These are phyloP conservation scores for Neofusicoccum kwambonambiense DNA, from an alignment of 2,329 filamentous ascomycete genomes.

Conservation along the genomic window DNA sequence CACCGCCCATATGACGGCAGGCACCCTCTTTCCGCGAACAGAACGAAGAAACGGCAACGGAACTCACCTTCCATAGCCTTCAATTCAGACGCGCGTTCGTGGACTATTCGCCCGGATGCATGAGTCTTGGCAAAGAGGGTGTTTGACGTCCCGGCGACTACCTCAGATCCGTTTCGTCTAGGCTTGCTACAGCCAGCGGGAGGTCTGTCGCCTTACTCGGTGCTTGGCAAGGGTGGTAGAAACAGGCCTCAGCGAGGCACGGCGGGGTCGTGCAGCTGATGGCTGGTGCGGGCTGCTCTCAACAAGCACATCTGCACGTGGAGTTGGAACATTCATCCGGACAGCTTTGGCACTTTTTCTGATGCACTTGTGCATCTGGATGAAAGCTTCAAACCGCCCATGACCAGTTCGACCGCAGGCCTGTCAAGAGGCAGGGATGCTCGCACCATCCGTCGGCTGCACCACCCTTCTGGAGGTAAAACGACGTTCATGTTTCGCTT, in stretches of 20 bases:
- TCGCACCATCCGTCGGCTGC: no score
- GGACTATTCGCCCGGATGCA: not conserved
- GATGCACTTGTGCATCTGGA: no score
- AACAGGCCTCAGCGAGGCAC: not conserved
- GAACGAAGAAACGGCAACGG: not conserved
- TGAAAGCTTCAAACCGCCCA: no score
- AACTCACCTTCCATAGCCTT: not conserved
- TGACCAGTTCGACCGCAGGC: no score
- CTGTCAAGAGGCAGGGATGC: no score
- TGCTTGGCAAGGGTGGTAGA: not conserved
- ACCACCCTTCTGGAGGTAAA: not conserved
- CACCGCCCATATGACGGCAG: not conserved
- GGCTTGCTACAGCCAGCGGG: conserved; percentile 7
- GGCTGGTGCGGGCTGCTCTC: no score
- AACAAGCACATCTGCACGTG: no score
- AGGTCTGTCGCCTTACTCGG: not conserved
- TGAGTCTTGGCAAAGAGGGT: not conserved
- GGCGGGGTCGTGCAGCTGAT: no score
- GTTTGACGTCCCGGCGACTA: not conserved
- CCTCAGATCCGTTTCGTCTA: conserved; percentile 12
- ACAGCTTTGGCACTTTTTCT: no score
- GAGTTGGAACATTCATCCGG: no score
- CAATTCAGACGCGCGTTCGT: not conserved
- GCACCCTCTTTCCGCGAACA: not conserved
- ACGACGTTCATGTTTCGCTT: not conserved